Evolutionary conservation across 495 filamentous ascomycete genomes (phyloP).

Genomic region (Annulohypoxylon moriforme): DNA sequence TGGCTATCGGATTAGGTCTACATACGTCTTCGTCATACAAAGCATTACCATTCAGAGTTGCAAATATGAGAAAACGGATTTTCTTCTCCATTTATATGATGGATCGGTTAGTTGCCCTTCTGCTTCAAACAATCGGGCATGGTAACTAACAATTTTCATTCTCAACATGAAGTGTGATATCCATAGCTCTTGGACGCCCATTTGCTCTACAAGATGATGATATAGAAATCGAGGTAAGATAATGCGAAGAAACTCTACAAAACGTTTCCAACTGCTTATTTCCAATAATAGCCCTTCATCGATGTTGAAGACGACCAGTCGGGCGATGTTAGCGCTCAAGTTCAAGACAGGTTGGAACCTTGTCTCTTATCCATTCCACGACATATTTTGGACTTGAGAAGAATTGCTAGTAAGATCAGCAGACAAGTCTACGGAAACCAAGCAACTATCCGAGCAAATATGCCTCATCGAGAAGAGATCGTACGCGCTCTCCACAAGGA

Average conservation of each 20-base stretch:
- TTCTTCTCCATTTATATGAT: conserved; percentile 61
- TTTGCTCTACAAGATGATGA: conserved; percentile 57
- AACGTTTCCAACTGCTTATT: conserved; percentile 5
- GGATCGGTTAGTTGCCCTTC: conserved; percentile 50
- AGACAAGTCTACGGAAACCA: conserved; percentile 45
- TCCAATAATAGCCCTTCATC: not conserved
- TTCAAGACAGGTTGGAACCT: not conserved
- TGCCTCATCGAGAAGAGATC: conserved; percentile 42
- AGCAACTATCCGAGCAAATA: conserved; percentile 24
- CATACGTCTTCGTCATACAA: conserved; percentile 48
- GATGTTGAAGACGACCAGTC: not conserved
- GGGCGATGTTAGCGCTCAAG: not conserved
- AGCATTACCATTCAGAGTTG: conserved; percentile 41
- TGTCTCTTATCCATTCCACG: conserved; percentile 55
- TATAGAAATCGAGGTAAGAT: conserved; percentile 50
- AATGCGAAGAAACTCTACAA: not conserved
- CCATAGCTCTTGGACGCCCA: conserved; percentile 54
- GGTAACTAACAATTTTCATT: not conserved
- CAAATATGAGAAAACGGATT: conserved; percentile 52
- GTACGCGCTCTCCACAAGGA: conserved; percentile 49
- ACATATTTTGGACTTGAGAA: conserved; percentile 52
- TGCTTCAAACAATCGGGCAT: not conserved
- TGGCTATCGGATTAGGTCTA: conserved; percentile 59
- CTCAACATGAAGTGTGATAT: conserved; percentile 50
- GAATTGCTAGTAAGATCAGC: conserved; percentile 53